Percentiles rank a stretch among this genome's conserved stretches.
Evolutionary conservation across 805 yeast species (phyloP).

Genomic region (Nakazawaea ishiwadae): DNA sequence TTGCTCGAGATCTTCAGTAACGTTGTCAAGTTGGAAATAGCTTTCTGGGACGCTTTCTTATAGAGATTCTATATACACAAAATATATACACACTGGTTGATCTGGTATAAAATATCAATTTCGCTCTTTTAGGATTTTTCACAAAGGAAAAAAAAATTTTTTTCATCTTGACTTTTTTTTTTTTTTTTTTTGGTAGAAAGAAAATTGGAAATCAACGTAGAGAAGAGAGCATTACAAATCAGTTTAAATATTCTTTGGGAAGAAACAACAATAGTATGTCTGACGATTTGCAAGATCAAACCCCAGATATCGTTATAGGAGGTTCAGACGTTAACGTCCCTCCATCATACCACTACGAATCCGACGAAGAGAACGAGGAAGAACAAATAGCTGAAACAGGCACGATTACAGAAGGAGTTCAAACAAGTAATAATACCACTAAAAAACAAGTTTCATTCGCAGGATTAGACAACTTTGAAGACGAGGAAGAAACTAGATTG

Average conservation of each 20-base stretch:
- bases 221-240: too few species aligned
- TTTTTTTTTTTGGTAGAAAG: conserved; percentile 14
- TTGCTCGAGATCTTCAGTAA: conserved; percentile 54
- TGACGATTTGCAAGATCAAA: conserved; percentile 77
- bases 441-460: conserved; percentile 85
- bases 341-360: conserved; percentile 25
- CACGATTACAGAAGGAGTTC: conserved; percentile 27
- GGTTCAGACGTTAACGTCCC: conserved; percentile 36
- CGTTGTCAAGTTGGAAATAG: conserved; percentile 56
- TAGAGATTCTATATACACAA: neutral
- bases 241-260: neutral
- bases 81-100: too few species aligned
- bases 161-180: conserved; percentile 3
- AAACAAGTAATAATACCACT: conserved; percentile 27
- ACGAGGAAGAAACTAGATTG: conserved; percentile 70
- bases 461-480: conserved; percentile 54
- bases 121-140: neutral
- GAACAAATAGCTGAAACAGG: conserved; percentile 30
- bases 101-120: neutral
- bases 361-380: conserved; percentile 31
- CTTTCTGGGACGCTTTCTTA: conserved; percentile 55
- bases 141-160: conserved; percentile 10
- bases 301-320: conserved; percentile 79
- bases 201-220: neutral
- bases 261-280: conserved; percentile 41